Evolutionary conservation across 257 asterid species (phyloP).

Genomic region (Solanum etuberosum): DNA sequence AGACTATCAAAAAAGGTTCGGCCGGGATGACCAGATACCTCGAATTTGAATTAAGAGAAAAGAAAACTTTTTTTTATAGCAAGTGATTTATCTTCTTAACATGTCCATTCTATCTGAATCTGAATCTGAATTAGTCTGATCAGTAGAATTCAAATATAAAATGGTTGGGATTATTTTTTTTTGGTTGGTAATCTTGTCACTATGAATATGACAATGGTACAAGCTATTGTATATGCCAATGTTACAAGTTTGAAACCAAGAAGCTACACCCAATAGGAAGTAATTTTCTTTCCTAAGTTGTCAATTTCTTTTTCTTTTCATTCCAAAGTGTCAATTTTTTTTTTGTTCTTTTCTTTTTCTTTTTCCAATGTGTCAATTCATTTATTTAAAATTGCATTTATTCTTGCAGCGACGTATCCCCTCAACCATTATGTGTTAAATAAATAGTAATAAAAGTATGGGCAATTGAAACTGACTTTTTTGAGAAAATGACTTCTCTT

Average conservation of each 20-base stretch:
- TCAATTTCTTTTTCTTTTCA: neutral
- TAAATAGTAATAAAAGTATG: neutral
- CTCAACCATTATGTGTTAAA: neutral
- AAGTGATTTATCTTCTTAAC: neutral
- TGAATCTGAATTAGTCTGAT: neutral
- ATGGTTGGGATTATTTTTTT: neutral
- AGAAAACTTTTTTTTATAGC: neutral
- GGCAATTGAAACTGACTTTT: neutral
- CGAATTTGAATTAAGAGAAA: neutral
- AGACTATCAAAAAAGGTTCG: neutral
- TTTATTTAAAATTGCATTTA: neutral
- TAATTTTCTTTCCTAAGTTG: neutral
- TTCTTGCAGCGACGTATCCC: neutral
- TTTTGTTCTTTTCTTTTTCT: neutral
- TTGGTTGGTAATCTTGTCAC: neutral
- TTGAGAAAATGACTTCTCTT: neutral
- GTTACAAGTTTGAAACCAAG: neutral
- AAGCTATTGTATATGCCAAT: neutral
- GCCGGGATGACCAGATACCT: neutral
- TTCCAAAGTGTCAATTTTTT: neutral
- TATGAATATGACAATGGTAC: neutral
- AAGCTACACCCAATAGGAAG: neutral
- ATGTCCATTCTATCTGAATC: neutral
- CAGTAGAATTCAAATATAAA: neutral
- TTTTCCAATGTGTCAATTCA: neutral